These are phyloP conservation scores for Reutealis trisperma DNA, from an alignment of 345 rosid species.

Conservation along the genomic window DNA sequence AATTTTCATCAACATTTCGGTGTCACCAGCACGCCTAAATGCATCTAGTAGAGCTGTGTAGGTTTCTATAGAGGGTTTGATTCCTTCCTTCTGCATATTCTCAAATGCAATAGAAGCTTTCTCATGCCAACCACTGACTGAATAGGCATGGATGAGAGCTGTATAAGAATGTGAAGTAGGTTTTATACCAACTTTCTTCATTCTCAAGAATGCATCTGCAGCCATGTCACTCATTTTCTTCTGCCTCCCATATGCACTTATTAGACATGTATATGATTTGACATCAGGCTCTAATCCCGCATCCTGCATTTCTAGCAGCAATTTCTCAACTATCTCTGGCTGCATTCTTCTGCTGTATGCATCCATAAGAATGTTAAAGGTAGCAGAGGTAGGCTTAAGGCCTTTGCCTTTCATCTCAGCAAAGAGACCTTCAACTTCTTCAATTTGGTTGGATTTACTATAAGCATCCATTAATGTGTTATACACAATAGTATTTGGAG, in stretches of 20 bases:
- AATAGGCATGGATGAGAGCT: conserved; percentile 85
- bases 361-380: conserved; percentile 77
- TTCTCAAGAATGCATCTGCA: conserved; percentile 68
- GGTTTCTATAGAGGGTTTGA: conserved; percentile 77
- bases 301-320: conserved; percentile 69
- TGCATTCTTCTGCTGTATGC: conserved; percentile 90
- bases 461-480: conserved; percentile 85
- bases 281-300: conserved; percentile 60
- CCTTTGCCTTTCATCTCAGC: conserved; percentile 72
- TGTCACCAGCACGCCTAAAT: conserved; percentile 71
- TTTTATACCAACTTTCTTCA: conserved; percentile 68
- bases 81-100: conserved; percentile 62
- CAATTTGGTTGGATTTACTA: conserved; percentile 63
- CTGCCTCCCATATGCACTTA: conserved; percentile 78
- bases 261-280: conserved; percentile 71
- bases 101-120: conserved; percentile 69
- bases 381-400: conserved; percentile 54
- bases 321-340: conserved; percentile 70
- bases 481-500: conserved; percentile 62
- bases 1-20: conserved; percentile 53
- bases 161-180: conserved; percentile 86
- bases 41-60: conserved; percentile 88
- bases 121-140: conserved; percentile 77
- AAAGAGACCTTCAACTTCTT: conserved; percentile 85
- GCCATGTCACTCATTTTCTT: conserved; percentile 84